phyloP scores from a whole-genome alignment of 1,284 basidiomycete genomes.

The Gymnopus androsaceus region DNA sequence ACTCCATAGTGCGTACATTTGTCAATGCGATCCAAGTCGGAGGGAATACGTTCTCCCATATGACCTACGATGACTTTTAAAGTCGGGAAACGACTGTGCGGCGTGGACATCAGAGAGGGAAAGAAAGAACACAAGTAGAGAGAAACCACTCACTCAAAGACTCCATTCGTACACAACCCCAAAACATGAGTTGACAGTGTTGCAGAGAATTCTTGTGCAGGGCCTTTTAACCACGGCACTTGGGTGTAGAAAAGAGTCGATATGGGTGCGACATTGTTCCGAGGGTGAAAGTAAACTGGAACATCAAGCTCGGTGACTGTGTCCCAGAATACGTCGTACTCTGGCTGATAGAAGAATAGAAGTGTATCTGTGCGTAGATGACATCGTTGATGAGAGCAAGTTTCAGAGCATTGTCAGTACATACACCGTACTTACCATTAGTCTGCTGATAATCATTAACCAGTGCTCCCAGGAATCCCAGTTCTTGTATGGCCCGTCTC shows the following conservation, averaged over 20 bases:
- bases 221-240: conserved; percentile 35
- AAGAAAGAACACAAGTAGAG: not conserved
- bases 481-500: conserved; percentile 14
- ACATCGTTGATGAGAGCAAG: conserved; percentile 9
- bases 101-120: too few relatives aligned
- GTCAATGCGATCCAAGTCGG: conserved; percentile 42
- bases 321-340: conserved; percentile 18
- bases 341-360: conserved; percentile 22
- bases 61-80: conserved; percentile 45
- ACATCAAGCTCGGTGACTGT: conserved; percentile 19
- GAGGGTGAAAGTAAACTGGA: conserved; percentile 22
- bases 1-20: too few relatives aligned
- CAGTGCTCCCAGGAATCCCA: conserved; percentile 19
- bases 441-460: conserved; percentile 20
- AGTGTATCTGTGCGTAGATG: conserved; percentile 39
- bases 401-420: conserved; percentile 8
- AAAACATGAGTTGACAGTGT: conserved; percentile 43
- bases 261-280: conserved; percentile 33
- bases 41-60: conserved; percentile 46
- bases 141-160: conserved; percentile 43
- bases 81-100: conserved; percentile 39
- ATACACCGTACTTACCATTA: conserved; percentile 9
- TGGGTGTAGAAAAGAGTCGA: conserved; percentile 31
- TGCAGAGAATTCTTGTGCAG: conserved; percentile 40
- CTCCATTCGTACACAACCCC: conserved; percentile 41